These are phyloP conservation scores for Fragaria ananassa DNA, from an alignment of 306 rosid species.

Conservation along the genomic window DNA sequence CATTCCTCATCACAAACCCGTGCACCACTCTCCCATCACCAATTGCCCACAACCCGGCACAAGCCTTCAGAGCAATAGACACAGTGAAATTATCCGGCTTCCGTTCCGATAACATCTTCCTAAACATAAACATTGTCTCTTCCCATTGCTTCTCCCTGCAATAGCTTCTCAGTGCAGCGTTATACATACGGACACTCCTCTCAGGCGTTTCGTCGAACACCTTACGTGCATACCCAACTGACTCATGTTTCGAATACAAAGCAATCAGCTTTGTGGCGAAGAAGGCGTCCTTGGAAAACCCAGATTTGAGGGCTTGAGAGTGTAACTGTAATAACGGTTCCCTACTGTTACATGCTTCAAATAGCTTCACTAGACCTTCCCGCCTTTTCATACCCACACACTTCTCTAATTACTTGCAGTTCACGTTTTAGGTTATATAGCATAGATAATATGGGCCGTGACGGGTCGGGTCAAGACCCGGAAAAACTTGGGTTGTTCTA, in stretches of 20 bases:
- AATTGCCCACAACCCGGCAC: conserved; percentile 44
- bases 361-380: conserved; percentile 34
- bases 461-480: not conserved
- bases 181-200: conserved; percentile 53
- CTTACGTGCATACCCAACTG: conserved; percentile 42
- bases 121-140: conserved; percentile 44
- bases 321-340: conserved; percentile 46
- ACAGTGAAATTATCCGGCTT: conserved; percentile 59
- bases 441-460: not conserved
- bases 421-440: not conserved
- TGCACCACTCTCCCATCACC: conserved; percentile 50
- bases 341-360: conserved; percentile 38
- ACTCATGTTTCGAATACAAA: conserved; percentile 38
- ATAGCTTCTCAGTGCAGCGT: conserved; percentile 60
- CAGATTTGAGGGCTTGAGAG: conserved; percentile 42
- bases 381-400: conserved; percentile 7
- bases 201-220: conserved; percentile 58
- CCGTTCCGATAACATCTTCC: conserved; percentile 20
- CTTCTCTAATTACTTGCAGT: not conserved
- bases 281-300: conserved; percentile 52
- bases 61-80: conserved; percentile 59
- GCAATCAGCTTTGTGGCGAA: conserved; percentile 59
- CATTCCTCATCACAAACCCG: conserved; percentile 50
- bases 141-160: conserved; percentile 45
- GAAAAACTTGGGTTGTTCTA: not conserved